Evolutionary conservation across 139 green algal genomes (phyloP), one percentile per base, ranked within the genome.

Genomic region (Chlamydomonas incerta): DNA sequence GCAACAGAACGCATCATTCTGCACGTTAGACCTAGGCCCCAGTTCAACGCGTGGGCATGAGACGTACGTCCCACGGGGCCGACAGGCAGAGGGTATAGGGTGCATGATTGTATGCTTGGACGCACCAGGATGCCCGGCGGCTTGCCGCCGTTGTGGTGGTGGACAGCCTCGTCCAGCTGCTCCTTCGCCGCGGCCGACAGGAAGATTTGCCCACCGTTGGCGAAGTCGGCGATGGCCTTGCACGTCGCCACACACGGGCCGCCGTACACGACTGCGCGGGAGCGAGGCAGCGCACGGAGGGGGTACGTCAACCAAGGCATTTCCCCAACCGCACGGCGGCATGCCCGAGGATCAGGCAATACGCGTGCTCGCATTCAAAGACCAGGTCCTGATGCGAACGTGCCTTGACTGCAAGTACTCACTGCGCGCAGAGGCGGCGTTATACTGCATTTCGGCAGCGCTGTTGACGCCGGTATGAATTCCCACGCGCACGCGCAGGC

Each of bases 151-250:
- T 83, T 72, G 37, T 83, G 75, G 37, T 58, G 60, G 26, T 83
- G 60, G 20, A 72, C 17, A 2, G 62, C 75, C 62, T 60, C 75
- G 37, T 60, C 75, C 58, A 83, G 75, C 29, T 46, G 28, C 35
- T 10, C 60, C 60, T 41, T 62, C 37, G 75, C 75, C 0, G 60
- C 37, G 11, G 35, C 75, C 28, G 35, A 63, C 28, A 83, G 37
- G 28, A 83, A 72, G n/a, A 70, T 41, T n/a, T 70, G 65, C 3
- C 65, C 60, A 2, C 60, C 79, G 31, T 74, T 66, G 1, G 79
- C 79, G 65, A 75, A 67, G 50, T 85, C 79, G 17, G 79, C 79
- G 0, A 85, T 66, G 29, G 65, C 79, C 65, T 85, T 85, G 79
- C 46, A 66, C 9, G 65, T 57, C 0, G 79, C 65, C 65, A 85